These are phyloP conservation scores for Acacia concinna DNA, from an alignment of 331 rosid genomes.

Conservation along the genomic window DNA sequence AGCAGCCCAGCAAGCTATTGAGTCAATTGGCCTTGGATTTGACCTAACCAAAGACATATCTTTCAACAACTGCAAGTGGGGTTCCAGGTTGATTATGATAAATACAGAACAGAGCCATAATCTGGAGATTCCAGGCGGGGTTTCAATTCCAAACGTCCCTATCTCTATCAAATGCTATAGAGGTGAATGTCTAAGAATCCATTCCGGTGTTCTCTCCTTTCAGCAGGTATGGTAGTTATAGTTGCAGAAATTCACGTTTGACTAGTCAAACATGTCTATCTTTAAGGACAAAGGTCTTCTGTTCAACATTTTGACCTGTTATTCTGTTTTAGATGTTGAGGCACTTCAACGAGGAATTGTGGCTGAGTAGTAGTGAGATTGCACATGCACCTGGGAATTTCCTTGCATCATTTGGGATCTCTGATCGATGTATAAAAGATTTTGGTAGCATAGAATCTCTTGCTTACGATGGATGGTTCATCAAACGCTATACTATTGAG, in stretches of 20 bases:
- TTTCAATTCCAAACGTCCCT: conserved; percentile 64
- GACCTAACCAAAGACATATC: conserved; percentile 54
- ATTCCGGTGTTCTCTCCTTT: conserved; percentile 67
- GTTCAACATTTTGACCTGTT: no score
- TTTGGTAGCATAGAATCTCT: conserved; percentile 51
- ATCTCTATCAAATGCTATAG: conserved; percentile 70
- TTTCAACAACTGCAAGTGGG: conserved; percentile 65
- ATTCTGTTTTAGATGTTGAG: conserved; percentile 67
- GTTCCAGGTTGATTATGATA: conserved; percentile 58
- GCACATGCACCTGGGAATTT: conserved; percentile 63
- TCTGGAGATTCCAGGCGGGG: conserved; percentile 68
- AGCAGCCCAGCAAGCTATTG: conserved; percentile 75
- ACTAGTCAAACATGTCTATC: neutral
- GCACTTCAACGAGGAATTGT: conserved; percentile 61
- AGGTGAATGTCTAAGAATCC: conserved; percentile 72
- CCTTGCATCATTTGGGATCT: conserved; percentile 58
- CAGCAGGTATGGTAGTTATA: conserved; percentile 52
- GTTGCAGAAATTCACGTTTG: neutral
- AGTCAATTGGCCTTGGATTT: conserved; percentile 77
- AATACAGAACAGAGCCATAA: conserved; percentile 44
- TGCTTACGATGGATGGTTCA: conserved; percentile 84
- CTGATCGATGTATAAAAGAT: conserved; percentile 53
- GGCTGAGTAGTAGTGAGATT: no score
- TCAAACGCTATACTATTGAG: conserved; percentile 72
- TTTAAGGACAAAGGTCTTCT: neutral